Conservation (phyloP, 2,329 filamentous ascomycete species). For the Sphaerulina musiva region DNA sequence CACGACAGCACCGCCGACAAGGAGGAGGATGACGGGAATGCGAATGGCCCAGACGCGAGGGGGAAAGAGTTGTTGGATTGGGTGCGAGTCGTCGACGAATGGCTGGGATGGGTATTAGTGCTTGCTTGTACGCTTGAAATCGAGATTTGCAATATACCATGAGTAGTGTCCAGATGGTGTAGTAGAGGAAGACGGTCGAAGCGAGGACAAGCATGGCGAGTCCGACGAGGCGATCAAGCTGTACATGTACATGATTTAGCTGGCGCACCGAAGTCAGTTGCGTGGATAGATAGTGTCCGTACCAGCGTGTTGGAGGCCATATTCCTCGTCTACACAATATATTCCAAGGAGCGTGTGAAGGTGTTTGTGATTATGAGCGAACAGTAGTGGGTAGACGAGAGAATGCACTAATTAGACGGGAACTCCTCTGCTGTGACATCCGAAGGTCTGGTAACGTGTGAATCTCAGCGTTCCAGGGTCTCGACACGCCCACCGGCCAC, state of each 20-base stretch:
- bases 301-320: slow-evolving; percentile 23
- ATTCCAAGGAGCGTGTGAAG: background rate
- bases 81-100: slow-evolving; percentile 92
- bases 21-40: slow-evolving; percentile 91
- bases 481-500: no score
- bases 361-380: background rate
- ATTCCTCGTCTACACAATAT: background rate
- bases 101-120: slow-evolving; percentile 52
- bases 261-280: background rate
- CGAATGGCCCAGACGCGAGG: slow-evolving; percentile 98
- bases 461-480: no score
- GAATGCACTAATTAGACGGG: no score
- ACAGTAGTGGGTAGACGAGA: no score
- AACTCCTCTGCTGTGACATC: no score
- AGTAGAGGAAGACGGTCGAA: slow-evolving; percentile 75
- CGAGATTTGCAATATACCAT: slow-evolving; percentile 58
- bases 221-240: slow-evolving; percentile 87
- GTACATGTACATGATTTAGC: slow-evolving; percentile 9
- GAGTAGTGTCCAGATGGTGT: slow-evolving; percentile 93
- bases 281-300: background rate
- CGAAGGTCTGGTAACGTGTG: no score
- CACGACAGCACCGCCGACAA: slow-evolving; percentile 86
- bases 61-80: slow-evolving; percentile 89
- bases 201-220: slow-evolving; percentile 69
- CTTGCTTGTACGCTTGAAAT: background rate